phyloP scores from a whole-genome alignment of 768 basidiomycete species.

The Rhizopogon vulgaris region DNA sequence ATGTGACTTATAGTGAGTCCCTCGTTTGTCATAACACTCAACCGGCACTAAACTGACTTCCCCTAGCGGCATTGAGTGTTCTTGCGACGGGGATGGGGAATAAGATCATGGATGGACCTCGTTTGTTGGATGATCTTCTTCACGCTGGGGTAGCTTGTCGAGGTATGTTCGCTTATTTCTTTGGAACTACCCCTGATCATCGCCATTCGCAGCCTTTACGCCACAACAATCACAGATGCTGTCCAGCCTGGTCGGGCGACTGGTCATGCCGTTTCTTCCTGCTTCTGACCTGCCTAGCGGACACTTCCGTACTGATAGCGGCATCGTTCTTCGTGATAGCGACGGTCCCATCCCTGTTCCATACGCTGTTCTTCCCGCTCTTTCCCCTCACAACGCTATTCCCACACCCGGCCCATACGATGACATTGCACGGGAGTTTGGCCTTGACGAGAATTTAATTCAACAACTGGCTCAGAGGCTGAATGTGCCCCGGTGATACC shows the following conservation, averaged over 20 bases:
- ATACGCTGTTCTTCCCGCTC: not conserved
- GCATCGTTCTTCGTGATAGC: not conserved
- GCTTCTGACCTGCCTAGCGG: not conserved
- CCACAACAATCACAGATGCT: constrained; percentile 49
- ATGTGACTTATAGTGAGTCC: constrained; percentile 29
- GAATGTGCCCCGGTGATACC: constrained; percentile 15
- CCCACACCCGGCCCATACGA: constrained; percentile 28
- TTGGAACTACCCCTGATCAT: constrained; percentile 1
- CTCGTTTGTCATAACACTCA: not conserved
- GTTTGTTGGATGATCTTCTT: constrained; percentile 41
- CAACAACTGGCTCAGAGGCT: constrained; percentile 63
- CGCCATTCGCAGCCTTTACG: constrained; percentile 49
- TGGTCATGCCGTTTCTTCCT: not conserved
- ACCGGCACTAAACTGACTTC: constrained; percentile 18
- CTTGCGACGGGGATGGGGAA: constrained; percentile 37
- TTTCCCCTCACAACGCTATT: not conserved
- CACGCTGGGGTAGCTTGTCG: constrained; percentile 48
- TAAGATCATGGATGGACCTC: constrained; percentile 2
- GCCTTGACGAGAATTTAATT: constrained; percentile 62
- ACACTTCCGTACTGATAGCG: not conserved
- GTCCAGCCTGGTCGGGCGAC: constrained; percentile 11
- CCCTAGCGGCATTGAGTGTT: constrained; percentile 47
- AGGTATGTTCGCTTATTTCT: constrained; percentile 32
- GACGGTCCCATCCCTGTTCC: not conserved
- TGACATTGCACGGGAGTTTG: constrained; percentile 68